phyloP scores from a whole-genome alignment of 192 early-diverging fungal genomes.

The Backusella morwellensis region DNA sequence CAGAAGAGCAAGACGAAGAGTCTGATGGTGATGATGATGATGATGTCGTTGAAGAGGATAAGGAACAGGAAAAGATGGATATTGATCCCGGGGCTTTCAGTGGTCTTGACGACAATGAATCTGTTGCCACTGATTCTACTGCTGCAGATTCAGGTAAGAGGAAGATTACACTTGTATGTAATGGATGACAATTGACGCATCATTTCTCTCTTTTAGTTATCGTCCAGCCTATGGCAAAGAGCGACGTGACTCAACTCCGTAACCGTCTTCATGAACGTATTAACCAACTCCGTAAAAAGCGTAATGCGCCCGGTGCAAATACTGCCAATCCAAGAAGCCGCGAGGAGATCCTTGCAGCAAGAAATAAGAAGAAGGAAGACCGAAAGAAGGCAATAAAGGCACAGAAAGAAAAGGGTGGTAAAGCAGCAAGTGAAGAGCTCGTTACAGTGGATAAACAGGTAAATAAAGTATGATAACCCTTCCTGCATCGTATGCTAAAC shows the following conservation, averaged over 20 bases:
- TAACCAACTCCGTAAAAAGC: constrained; percentile 54
- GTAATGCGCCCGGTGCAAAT: constrained; percentile 58
- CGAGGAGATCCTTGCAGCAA: constrained; percentile 75
- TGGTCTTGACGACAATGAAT: constrained; percentile 18
- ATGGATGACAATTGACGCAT: not conserved
- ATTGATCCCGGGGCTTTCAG: constrained; percentile 30
- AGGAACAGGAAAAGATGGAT: constrained; percentile 30
- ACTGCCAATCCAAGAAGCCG: constrained; percentile 52
- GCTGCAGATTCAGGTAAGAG: not conserved
- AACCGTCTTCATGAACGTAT: constrained; percentile 65
- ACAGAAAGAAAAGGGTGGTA: constrained; percentile 56
- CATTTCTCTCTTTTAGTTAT: not conserved
- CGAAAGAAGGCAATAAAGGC: constrained; percentile 59
- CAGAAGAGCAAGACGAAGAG: constrained; percentile 33
- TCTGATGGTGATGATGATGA: constrained; percentile 38
- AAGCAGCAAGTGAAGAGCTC: constrained; percentile 49
- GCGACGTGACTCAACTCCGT: constrained; percentile 57
- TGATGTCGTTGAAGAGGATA: constrained; percentile 19
- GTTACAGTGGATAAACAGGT: constrained; percentile 33
- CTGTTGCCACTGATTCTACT: not conserved
- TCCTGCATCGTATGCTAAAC: no score
- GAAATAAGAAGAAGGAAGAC: constrained; percentile 68
- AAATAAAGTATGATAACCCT: not conserved
- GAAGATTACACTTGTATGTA: no score
- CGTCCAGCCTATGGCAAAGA: constrained; percentile 37